Base-by-base conservation (phyloP, 2,329 filamentous ascomycete genomes). In the Phoma herbarum region DNA sequence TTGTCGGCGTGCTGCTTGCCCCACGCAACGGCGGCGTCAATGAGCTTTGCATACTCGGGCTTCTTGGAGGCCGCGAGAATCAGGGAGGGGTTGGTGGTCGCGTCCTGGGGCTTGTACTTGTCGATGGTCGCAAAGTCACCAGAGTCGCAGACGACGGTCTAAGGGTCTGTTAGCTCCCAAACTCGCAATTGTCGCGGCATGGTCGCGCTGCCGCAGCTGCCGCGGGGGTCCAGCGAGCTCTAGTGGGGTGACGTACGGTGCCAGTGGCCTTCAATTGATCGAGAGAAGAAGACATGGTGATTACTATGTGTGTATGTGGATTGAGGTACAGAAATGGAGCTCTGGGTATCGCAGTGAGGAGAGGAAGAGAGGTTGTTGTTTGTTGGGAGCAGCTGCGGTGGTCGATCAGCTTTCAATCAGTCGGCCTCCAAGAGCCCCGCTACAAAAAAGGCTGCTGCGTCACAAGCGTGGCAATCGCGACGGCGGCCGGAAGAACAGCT, bases 21-120 rank as follows among this genome's bases (percentile, higher is more conserved):
- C 82, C 92, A 93, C 66, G 84, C 85, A 70, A 97, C 85, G 72
- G 94, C 93, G 57, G 84, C 82, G 77, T 98, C 93, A 73, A 97
- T 96, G 77, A 98, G 84, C 81, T 90, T 89, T 76, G 91, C 92
- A 81, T 98, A 98, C 82, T 97, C 93, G 79, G 91, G 78, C 88
- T 98, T 98, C 88, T 99, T 98, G 78, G 95, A 93, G 66, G 95
- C 95, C 70, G 93, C 94, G 78, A 99, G 90, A 82, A 99, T 98
- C 79, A 99, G 87, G 65, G 95, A 98, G 61, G 95, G 95, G 89
- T 99, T 99, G 85, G 95, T 99, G 80, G 95, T 99, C 77, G 95
- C 95, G 91, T 99, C 95, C 86, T 99, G 93, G 68, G 95, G 95
- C 89, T 97, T 96, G 89, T 99, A 99, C 86, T 98, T 97, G 85